These are phyloP conservation scores for Lactarius pseudohatsudake DNA, from an alignment of 768 basidiomycete genomes.

Conservation along the genomic window DNA sequence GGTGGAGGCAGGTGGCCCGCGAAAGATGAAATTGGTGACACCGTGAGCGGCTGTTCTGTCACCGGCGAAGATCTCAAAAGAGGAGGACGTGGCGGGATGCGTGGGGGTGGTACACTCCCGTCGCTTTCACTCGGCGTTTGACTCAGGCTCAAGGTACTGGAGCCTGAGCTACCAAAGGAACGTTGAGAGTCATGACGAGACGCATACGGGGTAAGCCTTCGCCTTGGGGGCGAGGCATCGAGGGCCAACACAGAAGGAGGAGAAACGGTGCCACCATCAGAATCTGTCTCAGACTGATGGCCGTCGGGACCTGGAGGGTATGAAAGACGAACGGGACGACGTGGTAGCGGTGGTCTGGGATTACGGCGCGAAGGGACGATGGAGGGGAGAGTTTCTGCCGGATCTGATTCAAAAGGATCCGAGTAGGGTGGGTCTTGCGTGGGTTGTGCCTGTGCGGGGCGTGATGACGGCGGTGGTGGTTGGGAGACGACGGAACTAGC, in stretches of 20 bases:
- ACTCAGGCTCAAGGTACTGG: conserved; percentile 8
- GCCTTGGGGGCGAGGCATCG: not conserved
- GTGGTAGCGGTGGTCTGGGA: conserved; percentile 15
- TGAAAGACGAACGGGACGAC: conserved; percentile 15
- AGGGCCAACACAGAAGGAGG: conserved; percentile 4
- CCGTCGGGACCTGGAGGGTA: conserved; percentile 18
- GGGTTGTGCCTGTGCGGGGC: not conserved
- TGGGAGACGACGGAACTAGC: conserved; percentile 7
- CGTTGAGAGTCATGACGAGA: conserved; percentile 4
- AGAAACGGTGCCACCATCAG: conserved; percentile 2
- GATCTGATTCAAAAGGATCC: conserved; percentile 18
- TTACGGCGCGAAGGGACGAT: conserved; percentile 4
- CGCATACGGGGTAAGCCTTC: conserved; percentile 2
- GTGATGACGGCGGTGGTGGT: conserved; percentile 5
- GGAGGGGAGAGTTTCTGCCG: not conserved
- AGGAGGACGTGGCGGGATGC: conserved; percentile 12
- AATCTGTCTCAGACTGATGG: conserved; percentile 10
- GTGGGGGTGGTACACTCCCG: conserved; percentile 8
- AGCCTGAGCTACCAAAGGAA: conserved; percentile 12
- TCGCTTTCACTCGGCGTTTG: conserved; percentile 18
- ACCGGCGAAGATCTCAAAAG: not conserved
- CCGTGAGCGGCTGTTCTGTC: conserved; percentile 4
- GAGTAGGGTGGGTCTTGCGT: not conserved
- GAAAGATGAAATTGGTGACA: conserved; percentile 15
- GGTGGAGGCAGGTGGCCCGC: conserved; percentile 10